Percentiles rank a stretch among this genome's conserved stretches.
phyloP scores from a whole-genome alignment of 2,329 filamentous ascomycete genomes.

The Zymoseptoria pseudotritici region DNA sequence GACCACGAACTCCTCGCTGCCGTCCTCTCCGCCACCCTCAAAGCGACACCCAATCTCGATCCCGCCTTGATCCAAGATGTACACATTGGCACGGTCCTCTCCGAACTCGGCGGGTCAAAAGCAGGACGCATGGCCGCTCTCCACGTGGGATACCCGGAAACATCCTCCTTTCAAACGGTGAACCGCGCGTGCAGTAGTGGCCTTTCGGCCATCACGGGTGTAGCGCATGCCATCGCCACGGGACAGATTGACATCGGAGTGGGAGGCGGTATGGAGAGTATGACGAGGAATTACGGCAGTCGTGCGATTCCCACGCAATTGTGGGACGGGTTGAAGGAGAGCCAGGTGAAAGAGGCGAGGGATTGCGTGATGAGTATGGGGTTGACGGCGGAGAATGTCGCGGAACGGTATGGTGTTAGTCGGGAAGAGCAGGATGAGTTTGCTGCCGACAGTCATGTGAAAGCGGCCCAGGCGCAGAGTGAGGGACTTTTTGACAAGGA shows the following conservation, averaged over 20 bases:
- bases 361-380: constrained; percentile 97
- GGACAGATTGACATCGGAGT: constrained; percentile 68
- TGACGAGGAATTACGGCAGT: constrained; percentile 84
- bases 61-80: constrained; percentile 68
- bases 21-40: constrained; percentile 60
- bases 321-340: constrained; percentile 66
- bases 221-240: constrained; percentile 68
- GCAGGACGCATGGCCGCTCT: constrained; percentile 85
- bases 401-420: constrained; percentile 63
- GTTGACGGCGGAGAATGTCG: constrained; percentile 82
- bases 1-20: constrained; percentile 77
- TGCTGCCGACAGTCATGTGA: constrained; percentile 64
- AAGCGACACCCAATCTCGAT: constrained; percentile 64
- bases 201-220: constrained; percentile 65
- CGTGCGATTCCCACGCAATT: constrained; percentile 76
- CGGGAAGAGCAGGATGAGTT: constrained; percentile 77
- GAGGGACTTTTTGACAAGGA: constrained; percentile 67
- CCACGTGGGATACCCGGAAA: constrained; percentile 67
- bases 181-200: constrained; percentile 81
- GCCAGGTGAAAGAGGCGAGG: constrained; percentile 57
- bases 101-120: constrained; percentile 84
- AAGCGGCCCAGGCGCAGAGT: constrained; percentile 63
- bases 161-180: constrained; percentile 73
- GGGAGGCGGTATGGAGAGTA: constrained; percentile 89
- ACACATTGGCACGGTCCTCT: constrained; percentile 79